Evolutionary conservation across 2,329 filamentous ascomycete species (phyloP), one percentile per base, ranked within the genome.

Genomic region (Tolypocladium nubicola): DNA sequence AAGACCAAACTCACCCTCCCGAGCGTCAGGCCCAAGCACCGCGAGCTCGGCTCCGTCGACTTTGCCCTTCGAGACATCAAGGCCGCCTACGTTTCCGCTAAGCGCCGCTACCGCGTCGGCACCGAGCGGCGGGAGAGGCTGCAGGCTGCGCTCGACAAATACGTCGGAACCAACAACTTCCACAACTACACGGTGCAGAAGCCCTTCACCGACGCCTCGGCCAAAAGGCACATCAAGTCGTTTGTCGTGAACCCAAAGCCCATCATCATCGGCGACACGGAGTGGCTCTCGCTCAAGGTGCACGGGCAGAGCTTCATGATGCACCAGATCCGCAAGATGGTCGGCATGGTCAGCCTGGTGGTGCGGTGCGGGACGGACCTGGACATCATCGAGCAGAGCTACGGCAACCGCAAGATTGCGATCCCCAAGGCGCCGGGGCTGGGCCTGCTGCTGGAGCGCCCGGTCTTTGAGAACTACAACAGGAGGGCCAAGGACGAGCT

Each of bases 291-390:
- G 49, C 79, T 97, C 63, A 96, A 96, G 70, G 92, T 99, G 30
- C 94, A 99, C 72, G 94, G 94, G 0, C 94, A 99, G 73, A 93
- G 88, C 68, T 99, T 99, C 80, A 99, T 99, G 94, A 99, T 99
- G 94, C 94, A 99, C 73, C 94, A 99, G 76, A 99, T 99, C 72
- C 87, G 94, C 67, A 99, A 97, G 75, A 97, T 99, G 94, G 90
- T 99, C 19, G 90, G 89, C 57, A 91, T 99, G 87, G 90, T 85
- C 10, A 85, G 90, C 39, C 79, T 99, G 59, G 78, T 93, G 7
- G 87, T 95, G 8, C 86, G 94, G 41, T 95, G 89, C 70, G 94
- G 90, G 54, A 86, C 86, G n/a, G 79, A 88, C 4, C 77, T 85
- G 4, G 75, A 82, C 13, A 83, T 88, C 35, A 89, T 99, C 63